Conservation (phyloP, 139 green algal species). For the Chlorella sp. region DNA sequence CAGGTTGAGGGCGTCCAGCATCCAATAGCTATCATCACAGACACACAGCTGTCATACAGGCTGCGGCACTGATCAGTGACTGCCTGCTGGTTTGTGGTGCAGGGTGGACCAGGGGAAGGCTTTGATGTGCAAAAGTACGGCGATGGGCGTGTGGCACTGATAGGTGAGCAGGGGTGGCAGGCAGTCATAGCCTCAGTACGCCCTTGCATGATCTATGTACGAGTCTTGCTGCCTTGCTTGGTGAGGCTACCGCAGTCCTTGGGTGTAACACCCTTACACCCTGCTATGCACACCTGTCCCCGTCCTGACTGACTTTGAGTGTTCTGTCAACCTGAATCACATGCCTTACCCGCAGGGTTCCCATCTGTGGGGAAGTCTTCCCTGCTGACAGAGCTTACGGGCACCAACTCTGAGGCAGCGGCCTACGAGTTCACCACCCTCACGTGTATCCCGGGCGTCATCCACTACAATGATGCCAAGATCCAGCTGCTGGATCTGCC, state of each 20-base stretch:
- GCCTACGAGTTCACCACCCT: conserved; percentile 99
- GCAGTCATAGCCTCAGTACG: background rate
- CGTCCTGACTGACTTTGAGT: background rate
- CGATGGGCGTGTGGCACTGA: conserved; percentile 90
- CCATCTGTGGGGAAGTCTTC: conserved; percentile 98
- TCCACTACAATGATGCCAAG: conserved; percentile 99
- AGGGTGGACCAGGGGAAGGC: conserved; percentile 53
- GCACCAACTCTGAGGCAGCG: conserved; percentile 78
- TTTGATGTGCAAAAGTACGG: conserved; percentile 98
- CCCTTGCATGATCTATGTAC: background rate
- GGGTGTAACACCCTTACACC: background rate
- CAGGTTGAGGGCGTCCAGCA: too few relatives aligned
- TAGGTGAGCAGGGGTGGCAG: too few relatives aligned
- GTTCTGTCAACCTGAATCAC: too few relatives aligned
- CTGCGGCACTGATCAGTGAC: too few relatives aligned
- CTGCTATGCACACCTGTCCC: background rate
- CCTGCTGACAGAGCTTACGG: conserved; percentile 88
- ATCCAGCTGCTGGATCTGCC: conserved; percentile 99
- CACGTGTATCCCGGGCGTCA: conserved; percentile 94
- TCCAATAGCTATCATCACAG: too few relatives aligned
- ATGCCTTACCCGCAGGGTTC: conserved; percentile 84
- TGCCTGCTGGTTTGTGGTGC: too few relatives aligned
- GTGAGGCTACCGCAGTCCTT: background rate
- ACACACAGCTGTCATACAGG: too few relatives aligned
- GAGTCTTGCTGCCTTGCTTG: background rate